Conservation (phyloP, 2,329 filamentous ascomycete species). For the Pyrenochaeta sp. region DNA sequence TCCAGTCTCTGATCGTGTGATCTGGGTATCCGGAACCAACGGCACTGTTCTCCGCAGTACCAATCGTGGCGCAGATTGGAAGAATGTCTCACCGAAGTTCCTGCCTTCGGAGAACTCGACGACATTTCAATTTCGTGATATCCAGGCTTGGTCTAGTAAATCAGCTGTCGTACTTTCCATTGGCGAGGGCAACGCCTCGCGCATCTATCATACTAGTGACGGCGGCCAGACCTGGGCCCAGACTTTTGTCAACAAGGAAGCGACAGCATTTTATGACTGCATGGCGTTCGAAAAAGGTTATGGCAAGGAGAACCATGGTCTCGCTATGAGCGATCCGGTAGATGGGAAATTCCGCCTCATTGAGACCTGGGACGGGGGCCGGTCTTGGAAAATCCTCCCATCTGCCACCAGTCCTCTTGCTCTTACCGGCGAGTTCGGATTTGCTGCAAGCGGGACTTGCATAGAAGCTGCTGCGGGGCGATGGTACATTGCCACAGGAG, state of each 20-base stretch:
- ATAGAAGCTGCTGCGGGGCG: slow-evolving; percentile 34
- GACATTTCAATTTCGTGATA: slow-evolving; percentile 35
- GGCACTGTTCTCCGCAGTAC: slow-evolving; percentile 36
- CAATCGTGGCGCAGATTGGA: slow-evolving; percentile 31
- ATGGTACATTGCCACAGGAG: slow-evolving; percentile 38
- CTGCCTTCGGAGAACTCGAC: slow-evolving; percentile 24
- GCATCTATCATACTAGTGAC: slow-evolving; percentile 31
- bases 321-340: slow-evolving; percentile 41
- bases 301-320: slow-evolving; percentile 18
- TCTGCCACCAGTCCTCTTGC: slow-evolving; percentile 23
- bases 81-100: slow-evolving; percentile 31
- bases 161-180: slow-evolving; percentile 31
- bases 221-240: slow-evolving; percentile 30
- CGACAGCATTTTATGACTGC: slow-evolving; percentile 37
- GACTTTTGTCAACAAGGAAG: slow-evolving; percentile 34
- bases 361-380: slow-evolving; percentile 34
- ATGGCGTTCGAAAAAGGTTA: slow-evolving; percentile 34
- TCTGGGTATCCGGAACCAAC: slow-evolving; percentile 36
- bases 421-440: slow-evolving; percentile 30
- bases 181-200: slow-evolving; percentile 32
- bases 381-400: slow-evolving; percentile 26
- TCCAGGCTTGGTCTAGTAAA: slow-evolving; percentile 32
- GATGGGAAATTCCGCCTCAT: slow-evolving; percentile 36
- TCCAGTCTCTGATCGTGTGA: slow-evolving; percentile 21
- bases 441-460: slow-evolving; percentile 38